Evolutionary conservation across 2,329 filamentous ascomycete genomes (phyloP), one percentile per base, ranked within the genome.

Genomic region (Calonectria pteridis): DNA sequence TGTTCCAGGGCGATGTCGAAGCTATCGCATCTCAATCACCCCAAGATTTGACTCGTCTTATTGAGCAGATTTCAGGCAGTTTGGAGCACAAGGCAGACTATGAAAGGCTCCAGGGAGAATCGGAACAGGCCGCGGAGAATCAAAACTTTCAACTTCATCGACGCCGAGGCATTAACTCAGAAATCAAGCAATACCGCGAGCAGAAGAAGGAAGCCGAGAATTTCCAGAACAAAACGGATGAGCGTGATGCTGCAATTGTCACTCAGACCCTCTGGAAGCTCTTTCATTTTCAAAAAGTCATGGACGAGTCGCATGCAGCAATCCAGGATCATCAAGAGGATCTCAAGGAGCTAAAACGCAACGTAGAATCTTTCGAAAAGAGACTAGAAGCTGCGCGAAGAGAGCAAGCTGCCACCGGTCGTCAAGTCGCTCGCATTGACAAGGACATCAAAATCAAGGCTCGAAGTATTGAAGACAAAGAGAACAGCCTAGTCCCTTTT

Each of bases 1-100:
- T 99, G 43, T 99, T 99, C 84, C 97, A 99, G 84, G 97, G 97
- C 77, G 97, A 99, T 83, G 96, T 99, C 23, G 97, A 99, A 84
- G 94, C 95, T 29, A 98, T 99, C 81, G 97, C 97, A 2, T 95
- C 95, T 10, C 97, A 98, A 83, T 97, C 95, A 1, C 95, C 97
- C 0, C 96, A 95, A 79, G 97, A 98, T 81, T 90, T 99, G 49
- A 99, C 97, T 0, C 91, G 95, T 65, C 87, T 99, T 65, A 98
- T 99, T 71, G 97, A 99, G 86, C 97, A 98, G 84, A 98, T 99
- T 75, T 98, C 96, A 1, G 97, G 97, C 58, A 98, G 96, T 84
- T 86, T 98, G 66, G 97, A 99, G 80, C 95, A 96, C 86, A 98
- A 98, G 85, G 91, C 92, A 13, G 95, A 98, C 79, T 99, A 99